phyloP scores from a whole-genome alignment of 2,329 filamentous ascomycete species.

The Ampelomyces quisqualis region DNA sequence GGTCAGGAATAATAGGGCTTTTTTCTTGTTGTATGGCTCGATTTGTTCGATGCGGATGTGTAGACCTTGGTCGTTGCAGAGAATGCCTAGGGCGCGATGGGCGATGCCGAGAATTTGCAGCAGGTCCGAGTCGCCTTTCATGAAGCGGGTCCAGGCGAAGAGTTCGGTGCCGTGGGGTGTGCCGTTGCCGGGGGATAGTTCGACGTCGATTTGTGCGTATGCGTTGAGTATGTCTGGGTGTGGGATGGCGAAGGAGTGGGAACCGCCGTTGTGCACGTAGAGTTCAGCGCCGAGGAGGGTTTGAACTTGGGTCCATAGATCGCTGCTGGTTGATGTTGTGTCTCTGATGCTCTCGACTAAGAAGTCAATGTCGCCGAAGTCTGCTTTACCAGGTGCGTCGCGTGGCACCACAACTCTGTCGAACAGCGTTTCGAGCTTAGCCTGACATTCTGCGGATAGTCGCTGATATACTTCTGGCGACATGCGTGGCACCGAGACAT shows the following conservation, averaged over 20 bases:
- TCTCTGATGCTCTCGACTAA: slow-evolving; percentile 49
- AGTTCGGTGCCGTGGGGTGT: slow-evolving; percentile 30
- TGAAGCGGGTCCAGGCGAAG: slow-evolving; percentile 66
- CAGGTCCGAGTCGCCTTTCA: slow-evolving; percentile 69
- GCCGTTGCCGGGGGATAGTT: slow-evolving; percentile 49
- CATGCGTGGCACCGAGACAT: slow-evolving; percentile 61
- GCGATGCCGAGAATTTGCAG: slow-evolving; percentile 66
- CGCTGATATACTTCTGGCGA: slow-evolving; percentile 56
- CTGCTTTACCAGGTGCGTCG: slow-evolving; percentile 67
- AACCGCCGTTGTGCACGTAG: slow-evolving; percentile 22
- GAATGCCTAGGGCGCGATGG: slow-evolving; percentile 66
- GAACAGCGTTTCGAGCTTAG: slow-evolving; percentile 56
- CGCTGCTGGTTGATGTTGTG: slow-evolving; percentile 12
- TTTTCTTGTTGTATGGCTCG: slow-evolving; percentile 59
- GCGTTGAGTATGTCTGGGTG: slow-evolving; percentile 22
- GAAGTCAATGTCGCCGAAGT: slow-evolving; percentile 74
- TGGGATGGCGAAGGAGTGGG: slow-evolving; percentile 55
- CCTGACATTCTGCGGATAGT: slow-evolving; percentile 52
- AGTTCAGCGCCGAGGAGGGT: slow-evolving; percentile 50
- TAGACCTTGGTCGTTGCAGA: slow-evolving; percentile 63
- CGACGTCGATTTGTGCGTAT: slow-evolving; percentile 70
- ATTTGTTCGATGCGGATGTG: slow-evolving; percentile 68
- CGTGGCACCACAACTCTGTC: slow-evolving; percentile 59
- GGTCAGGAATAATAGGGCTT: slow-evolving; percentile 62
- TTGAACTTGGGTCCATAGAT: slow-evolving; percentile 39